Conservation (phyloP, 1,284 basidiomycete genomes). For the Taiwanofungus camphoratus region DNA sequence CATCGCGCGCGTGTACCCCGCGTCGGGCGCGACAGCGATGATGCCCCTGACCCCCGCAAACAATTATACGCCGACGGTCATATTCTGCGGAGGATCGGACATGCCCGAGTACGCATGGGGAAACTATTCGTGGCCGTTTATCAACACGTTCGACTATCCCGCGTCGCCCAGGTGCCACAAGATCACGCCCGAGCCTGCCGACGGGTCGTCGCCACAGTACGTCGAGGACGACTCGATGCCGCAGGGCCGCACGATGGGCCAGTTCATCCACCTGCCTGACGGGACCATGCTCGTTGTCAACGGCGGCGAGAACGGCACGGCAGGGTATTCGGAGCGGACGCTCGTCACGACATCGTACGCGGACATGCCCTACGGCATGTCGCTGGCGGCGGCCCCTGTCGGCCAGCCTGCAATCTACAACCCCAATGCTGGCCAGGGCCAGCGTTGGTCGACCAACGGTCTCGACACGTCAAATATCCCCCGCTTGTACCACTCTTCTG, state of each 20-base stretch:
- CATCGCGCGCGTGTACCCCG: slow-evolving; percentile 86
- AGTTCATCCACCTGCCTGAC: slow-evolving; percentile 77
- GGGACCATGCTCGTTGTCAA: slow-evolving; percentile 74
- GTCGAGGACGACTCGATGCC: slow-evolving; percentile 72
- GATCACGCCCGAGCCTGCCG: slow-evolving; percentile 75
- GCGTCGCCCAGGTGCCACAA: slow-evolving; percentile 64
- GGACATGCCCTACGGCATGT: slow-evolving; percentile 61
- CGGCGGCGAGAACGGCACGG: slow-evolving; percentile 74
- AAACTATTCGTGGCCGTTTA: slow-evolving; percentile 63
- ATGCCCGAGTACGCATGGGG: slow-evolving; percentile 70
- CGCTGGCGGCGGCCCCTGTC: slow-evolving; percentile 61
- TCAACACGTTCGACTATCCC: slow-evolving; percentile 60
- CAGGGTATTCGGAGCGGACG: slow-evolving; percentile 59
- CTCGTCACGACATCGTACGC: slow-evolving; percentile 36
- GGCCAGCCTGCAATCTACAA: slow-evolving; percentile 74
- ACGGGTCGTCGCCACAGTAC: slow-evolving; percentile 49
- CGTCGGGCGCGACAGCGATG: slow-evolving; percentile 87
- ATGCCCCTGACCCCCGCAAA: slow-evolving; percentile 86
- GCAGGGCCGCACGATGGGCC: slow-evolving; percentile 80
- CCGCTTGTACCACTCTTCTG: slow-evolving; percentile 85
- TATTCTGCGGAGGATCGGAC: slow-evolving; percentile 87
- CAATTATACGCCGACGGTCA: slow-evolving; percentile 78
- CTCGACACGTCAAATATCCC: slow-evolving; percentile 57
- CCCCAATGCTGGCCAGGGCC: slow-evolving; percentile 56
- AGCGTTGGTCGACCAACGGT: slow-evolving; percentile 69